Conservation (phyloP, 2,329 filamentous ascomycete species). For the Sclerotinia subarctica region DNA sequence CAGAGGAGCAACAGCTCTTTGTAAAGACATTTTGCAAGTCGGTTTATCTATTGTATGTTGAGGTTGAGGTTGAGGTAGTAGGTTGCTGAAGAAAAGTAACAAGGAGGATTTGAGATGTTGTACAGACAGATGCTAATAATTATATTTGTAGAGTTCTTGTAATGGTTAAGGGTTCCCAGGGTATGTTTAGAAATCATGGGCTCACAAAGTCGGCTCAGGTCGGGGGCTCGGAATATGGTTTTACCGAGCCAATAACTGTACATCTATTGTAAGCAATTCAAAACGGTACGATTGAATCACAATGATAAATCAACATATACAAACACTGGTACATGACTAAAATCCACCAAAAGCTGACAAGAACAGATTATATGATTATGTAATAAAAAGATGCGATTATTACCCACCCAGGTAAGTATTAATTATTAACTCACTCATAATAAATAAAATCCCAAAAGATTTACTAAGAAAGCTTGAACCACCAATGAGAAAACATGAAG, state of each 20-base stretch:
- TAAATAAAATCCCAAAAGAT: too few species aligned
- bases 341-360: neutral
- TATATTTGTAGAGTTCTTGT: slow-evolving; percentile 10
- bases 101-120: neutral
- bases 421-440: too few species aligned
- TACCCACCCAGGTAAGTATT: too few species aligned
- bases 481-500: neutral
- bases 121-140: neutral
- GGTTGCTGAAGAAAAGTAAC: neutral
- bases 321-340: neutral
- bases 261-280: slow-evolving; percentile 18
- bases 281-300: neutral
- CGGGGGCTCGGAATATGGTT: slow-evolving; percentile 13
- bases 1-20: slow-evolving; percentile 35
- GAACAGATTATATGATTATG: neutral
- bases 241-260: slow-evolving; percentile 9
- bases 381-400: too few species aligned
- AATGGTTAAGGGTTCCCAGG: neutral
- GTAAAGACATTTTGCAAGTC: slow-evolving; percentile 33
- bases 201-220: slow-evolving; percentile 14
- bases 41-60: neutral
- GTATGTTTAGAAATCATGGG: slow-evolving; percentile 16
- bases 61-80: neutral
- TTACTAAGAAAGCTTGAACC: too few species aligned
- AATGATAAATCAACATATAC: neutral